Percentiles rank a stretch among this genome's conserved stretches.
These are phyloP conservation scores for Brettanomyces naardenensis DNA, from an alignment of 805 yeast species.

Conservation along the genomic window DNA sequence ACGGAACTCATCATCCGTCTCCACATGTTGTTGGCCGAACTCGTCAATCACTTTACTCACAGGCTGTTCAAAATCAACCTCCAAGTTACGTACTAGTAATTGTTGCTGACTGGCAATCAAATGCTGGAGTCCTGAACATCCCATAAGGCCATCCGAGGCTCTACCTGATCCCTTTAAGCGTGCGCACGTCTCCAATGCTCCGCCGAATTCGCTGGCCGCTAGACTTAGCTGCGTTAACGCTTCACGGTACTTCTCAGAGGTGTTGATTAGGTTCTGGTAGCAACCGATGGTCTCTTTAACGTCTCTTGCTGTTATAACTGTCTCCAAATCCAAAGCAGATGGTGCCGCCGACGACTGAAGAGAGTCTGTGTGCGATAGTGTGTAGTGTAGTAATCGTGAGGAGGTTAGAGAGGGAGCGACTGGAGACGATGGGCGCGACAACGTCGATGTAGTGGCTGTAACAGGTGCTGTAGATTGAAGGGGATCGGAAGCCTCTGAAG, in stretches of 20 bases:
- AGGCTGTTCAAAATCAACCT: constrained; percentile 49
- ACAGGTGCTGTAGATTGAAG: neutral
- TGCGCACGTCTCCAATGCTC: constrained; percentile 58
- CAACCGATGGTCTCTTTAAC: constrained; percentile 40
- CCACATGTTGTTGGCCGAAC: constrained; percentile 35
- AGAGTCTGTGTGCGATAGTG: constrained; percentile 17
- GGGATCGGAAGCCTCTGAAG: neutral
- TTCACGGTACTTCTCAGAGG: constrained; percentile 38
- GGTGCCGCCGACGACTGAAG: constrained; percentile 40
- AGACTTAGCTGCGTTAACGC: constrained; percentile 40
- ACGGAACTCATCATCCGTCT: constrained; percentile 48
- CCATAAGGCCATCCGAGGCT: constrained; percentile 54
- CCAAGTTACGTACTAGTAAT: constrained; percentile 51
- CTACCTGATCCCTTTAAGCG: constrained; percentile 53
- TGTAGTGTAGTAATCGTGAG: constrained; percentile 1
- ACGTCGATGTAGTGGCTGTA: constrained; percentile 6
- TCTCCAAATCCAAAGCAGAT: constrained; percentile 52
- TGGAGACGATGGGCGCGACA: constrained; percentile 1
- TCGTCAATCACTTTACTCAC: constrained; percentile 34
- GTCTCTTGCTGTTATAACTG: constrained; percentile 53
- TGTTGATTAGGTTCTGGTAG: constrained; percentile 38
- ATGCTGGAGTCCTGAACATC: constrained; percentile 72
- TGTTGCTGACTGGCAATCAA: constrained; percentile 72
- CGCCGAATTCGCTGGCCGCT: constrained; percentile 67
- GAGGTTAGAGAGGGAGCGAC: constrained; percentile 1